Base-by-base conservation (phyloP, 768 basidiomycete species). In the Amylocystis lapponica region DNA sequence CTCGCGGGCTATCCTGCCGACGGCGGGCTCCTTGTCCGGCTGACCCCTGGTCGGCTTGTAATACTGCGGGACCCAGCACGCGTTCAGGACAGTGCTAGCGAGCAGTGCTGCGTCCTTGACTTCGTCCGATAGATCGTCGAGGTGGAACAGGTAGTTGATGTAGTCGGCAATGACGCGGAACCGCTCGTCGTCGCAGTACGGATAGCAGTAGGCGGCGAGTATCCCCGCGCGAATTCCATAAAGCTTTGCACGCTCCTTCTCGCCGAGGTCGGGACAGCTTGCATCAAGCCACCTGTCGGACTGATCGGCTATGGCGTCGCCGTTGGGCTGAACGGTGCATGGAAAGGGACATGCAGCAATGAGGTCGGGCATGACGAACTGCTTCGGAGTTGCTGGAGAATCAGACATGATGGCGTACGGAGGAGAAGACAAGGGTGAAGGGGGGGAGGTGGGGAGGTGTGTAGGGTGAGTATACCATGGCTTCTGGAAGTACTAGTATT, bases 51-150 rank as follows among this genome's bases (percentile, higher is more conserved):
- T 50, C 14, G 77, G 72, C 34, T 56, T 66, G 58, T 74, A 79
- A 19, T 67, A 69, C 48, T 72, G 57, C n/a, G 83, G 83, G 57
- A 82, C 72, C 61, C 81, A 72, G 9, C 86, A 68, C 13, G 82
- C 75, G 62, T 83, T 81, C 60, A 86, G 72, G 43, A 86, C 80
- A 11, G 76, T 74, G 55, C 82, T 69, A 17, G 78, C 79, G 12
- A 79, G 72, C 22, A n/a, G n/a, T 66, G 65, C 42, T 63, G 65
- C 20, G 81, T 79, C n/a, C 77, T 74, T 26, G 67, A 63, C 48
- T 76, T 81, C 80, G 52, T 88, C 84, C 12, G 83, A 85, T 47
- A 86, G 68, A 53, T 86, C 78, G 65, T 86, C 83, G 44, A 85
- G 70, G 54, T 82, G 81, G 66, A 87, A 87, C 36, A 86, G 72